Evolutionary conservation across 2,329 filamentous ascomycete genomes (phyloP), one percentile per base, ranked within the genome.

Genomic region (Gnomoniopsis sp.): DNA sequence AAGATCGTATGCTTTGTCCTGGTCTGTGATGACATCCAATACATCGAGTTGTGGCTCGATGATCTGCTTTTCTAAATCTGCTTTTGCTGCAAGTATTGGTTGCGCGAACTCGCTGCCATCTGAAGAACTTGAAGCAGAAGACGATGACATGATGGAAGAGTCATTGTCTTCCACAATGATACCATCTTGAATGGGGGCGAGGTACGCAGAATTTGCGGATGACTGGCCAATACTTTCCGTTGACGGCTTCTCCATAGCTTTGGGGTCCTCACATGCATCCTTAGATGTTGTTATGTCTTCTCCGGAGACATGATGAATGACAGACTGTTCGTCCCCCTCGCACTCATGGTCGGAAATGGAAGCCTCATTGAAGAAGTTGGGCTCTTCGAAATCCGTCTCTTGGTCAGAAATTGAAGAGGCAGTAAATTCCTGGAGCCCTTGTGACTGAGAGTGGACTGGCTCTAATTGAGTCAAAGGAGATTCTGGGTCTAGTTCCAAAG

Each of bases 1-100:
- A 3, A 64, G 51, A 21, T 53, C 48, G 15, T 44, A 44, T 15
- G 55, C 53, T 21, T 53, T 53, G 19, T 47, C 47, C n/a, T 52
- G 53, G 44, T 34, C 49, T 38, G 47, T 41, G 6, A 48, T 30
- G 14, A 59, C 36, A 33, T 41, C 44, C n/a, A 34, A 17, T n/a
- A 17, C 38, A 3, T 51, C 53, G 23, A n/a, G n/a, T 26, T 46
- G 30, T 15, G 49, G 22, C 36, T 44, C 55, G 7, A 34, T 10
- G 2, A 44, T 22, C 6, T 30, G 30, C 11, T 38, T n/a, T 21
- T 23, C 49, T 21, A 10, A 55, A 33, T 1, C 14, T 41, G 19
- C 43, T 6, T 22, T 17, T 3, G 36, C 12, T 17, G 49, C 36
- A 12, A 6, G 21, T 17, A 34, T 34, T 26, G 21, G 8, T 22